Conservation (phyloP, 78 protist species). For the Carpediemonas membranifera region DNA sequence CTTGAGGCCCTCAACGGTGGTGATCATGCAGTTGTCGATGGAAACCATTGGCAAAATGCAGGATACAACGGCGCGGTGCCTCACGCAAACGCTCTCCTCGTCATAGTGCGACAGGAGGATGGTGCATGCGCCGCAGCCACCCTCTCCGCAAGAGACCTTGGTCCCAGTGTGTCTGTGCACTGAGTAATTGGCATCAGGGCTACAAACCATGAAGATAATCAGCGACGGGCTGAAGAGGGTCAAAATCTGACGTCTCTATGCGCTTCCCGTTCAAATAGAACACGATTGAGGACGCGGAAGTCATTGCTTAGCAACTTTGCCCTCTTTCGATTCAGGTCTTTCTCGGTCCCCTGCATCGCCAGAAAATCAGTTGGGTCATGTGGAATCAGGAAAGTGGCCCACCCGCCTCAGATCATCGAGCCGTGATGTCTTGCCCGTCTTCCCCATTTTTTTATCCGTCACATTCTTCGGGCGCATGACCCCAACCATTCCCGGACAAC, state of each 20-base stretch:
- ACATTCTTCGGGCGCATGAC: too few species aligned
- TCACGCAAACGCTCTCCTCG: neutral
- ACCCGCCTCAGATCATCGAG: too few species aligned
- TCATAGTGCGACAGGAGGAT: slow-evolving; percentile 53
- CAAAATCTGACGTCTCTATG: neutral
- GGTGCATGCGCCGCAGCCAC: slow-evolving; percentile 94
- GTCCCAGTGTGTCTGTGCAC: slow-evolving; percentile 61
- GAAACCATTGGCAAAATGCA: slow-evolving; percentile 69
- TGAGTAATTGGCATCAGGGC: too few species aligned
- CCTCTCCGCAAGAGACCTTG: slow-evolving; percentile 83
- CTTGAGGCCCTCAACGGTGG: slow-evolving; percentile 75
- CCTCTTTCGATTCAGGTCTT: too few species aligned
- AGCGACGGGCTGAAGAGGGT: slow-evolving; percentile 4
- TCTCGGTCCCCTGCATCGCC: too few species aligned
- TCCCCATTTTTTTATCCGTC: too few species aligned
- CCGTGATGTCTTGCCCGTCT: too few species aligned
- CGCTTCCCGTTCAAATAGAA: neutral
- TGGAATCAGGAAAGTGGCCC: too few species aligned
- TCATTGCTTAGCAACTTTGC: too few species aligned
- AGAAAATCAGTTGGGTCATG: too few species aligned
- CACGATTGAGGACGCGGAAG: too few species aligned
- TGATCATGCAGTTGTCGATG: slow-evolving; percentile 47
- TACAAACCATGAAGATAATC: slow-evolving; percentile 2
- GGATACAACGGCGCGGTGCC: slow-evolving; percentile 53
- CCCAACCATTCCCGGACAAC: too few species aligned